A percentile compares a stretch with the other conserved stretches of the same genome.
Conservation (phyloP, 305 asterid genomes). For the Plantago rigida region DNA sequence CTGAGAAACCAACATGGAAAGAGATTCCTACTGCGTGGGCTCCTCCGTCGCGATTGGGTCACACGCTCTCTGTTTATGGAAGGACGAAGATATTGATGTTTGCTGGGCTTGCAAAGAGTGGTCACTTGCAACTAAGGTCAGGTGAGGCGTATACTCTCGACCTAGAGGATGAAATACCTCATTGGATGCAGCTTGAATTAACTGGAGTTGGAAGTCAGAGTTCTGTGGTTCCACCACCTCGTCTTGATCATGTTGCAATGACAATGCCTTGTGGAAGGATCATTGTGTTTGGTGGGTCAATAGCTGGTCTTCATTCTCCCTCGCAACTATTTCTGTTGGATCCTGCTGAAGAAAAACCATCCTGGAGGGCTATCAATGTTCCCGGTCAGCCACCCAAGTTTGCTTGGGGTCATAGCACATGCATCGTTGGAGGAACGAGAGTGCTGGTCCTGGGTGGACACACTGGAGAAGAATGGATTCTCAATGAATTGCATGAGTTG, state of each 20-base stretch:
- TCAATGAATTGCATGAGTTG: slow-evolving; percentile 73
- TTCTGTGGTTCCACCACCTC: slow-evolving; percentile 69
- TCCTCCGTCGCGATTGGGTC: slow-evolving; percentile 79
- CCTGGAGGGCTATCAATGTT: slow-evolving; percentile 75
- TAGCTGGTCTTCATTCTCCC: slow-evolving; percentile 85
- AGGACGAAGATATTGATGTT: slow-evolving; percentile 70
- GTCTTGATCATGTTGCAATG: slow-evolving; percentile 82
- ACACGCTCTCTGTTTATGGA: slow-evolving; percentile 79
- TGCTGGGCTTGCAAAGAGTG: slow-evolving; percentile 86
- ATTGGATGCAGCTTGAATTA: slow-evolving; percentile 71
- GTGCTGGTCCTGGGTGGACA: slow-evolving; percentile 88
- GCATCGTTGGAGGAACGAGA: slow-evolving; percentile 81
- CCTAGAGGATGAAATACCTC: slow-evolving; percentile 59
- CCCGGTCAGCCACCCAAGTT: slow-evolving; percentile 87
- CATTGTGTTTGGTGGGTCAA: slow-evolving; percentile 78
- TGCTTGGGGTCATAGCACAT: slow-evolving; percentile 95
- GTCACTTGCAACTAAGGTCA: slow-evolving; percentile 73
- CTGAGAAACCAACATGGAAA: slow-evolving; percentile 65
- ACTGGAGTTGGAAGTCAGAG: slow-evolving; percentile 62
- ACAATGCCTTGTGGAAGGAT: slow-evolving; percentile 94
- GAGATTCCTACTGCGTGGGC: slow-evolving; percentile 67
- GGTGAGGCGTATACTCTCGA: slow-evolving; percentile 83
- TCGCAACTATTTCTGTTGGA: slow-evolving; percentile 78
- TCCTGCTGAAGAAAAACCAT: slow-evolving; percentile 75
- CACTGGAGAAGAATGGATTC: slow-evolving; percentile 87